Evolutionary conservation across 164 flowering plant genomes (phyloP).

Genomic region (Taxillus chinensis): DNA sequence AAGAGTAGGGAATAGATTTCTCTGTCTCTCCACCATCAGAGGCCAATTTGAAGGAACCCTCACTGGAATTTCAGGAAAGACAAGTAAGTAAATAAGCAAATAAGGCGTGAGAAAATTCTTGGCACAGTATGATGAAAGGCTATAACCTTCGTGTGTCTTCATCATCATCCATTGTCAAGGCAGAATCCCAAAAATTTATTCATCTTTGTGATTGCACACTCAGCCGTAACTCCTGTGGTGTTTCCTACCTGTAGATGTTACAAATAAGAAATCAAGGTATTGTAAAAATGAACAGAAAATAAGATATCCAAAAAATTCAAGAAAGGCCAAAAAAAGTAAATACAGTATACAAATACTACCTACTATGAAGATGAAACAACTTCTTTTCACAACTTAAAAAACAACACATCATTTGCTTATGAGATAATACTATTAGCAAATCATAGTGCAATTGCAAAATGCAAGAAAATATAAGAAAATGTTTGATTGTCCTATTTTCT

Average conservation of each 20-base stretch:
- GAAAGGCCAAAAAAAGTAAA: neutral
- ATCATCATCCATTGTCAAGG: slow-evolving; percentile 67
- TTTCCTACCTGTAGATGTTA: slow-evolving; percentile 53
- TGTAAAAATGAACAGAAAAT: neutral
- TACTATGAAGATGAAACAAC: too few relatives aligned
- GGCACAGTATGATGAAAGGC: neutral
- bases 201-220: slow-evolving; percentile 67
- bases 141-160: slow-evolving; percentile 66
- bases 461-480: too few relatives aligned
- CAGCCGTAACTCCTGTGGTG: slow-evolving; percentile 49
- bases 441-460: too few relatives aligned
- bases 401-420: too few relatives aligned
- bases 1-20: slow-evolving; percentile 36
- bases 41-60: slow-evolving; percentile 57
- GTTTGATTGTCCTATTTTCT: too few relatives aligned
- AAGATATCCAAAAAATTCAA: neutral
- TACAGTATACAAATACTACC: neutral
- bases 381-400: too few relatives aligned
- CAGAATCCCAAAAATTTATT: slow-evolving; percentile 94
- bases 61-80: slow-evolving; percentile 38
- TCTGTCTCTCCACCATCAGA: slow-evolving; percentile 73
- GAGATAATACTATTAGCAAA: too few relatives aligned
- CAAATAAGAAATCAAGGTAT: neutral
- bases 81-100: slow-evolving; percentile 10
- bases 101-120: neutral